Percentiles rank a stretch among this genome's conserved stretches.
These are phyloP conservation scores for Aspergillus quadricinctus DNA, from an alignment of 2,329 filamentous ascomycete species.

Conservation along the genomic window DNA sequence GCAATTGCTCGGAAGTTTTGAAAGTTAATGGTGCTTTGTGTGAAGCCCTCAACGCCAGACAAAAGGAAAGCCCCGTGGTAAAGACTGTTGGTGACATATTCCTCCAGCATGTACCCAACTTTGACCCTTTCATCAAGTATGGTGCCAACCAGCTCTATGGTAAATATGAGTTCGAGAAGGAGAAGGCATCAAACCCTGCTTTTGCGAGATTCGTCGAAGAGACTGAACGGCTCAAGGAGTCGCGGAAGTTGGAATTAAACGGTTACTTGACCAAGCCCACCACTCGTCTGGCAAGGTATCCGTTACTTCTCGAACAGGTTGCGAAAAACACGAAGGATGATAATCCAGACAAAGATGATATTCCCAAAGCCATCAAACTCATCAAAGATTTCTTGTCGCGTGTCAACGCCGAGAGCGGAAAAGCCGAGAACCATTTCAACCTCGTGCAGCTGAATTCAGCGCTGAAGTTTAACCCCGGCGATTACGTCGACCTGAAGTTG, in stretches of 20 bases:
- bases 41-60: slow-evolving; percentile 79
- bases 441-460: slow-evolving; percentile 86
- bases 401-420: slow-evolving; percentile 93
- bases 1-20: slow-evolving; percentile 92
- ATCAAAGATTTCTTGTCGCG: slow-evolving; percentile 83
- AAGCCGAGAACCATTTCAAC: slow-evolving; percentile 97
- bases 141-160: slow-evolving; percentile 93
- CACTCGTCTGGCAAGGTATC: slow-evolving; percentile 89
- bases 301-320: slow-evolving; percentile 84
- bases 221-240: slow-evolving; percentile 92
- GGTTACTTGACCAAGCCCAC: slow-evolving; percentile 98
- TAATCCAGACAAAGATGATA: slow-evolving; percentile 84
- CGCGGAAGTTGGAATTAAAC: slow-evolving; percentile 91
- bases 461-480: slow-evolving; percentile 82
- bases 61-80: slow-evolving; percentile 87
- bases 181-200: slow-evolving; percentile 76
- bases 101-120: slow-evolving; percentile 82
- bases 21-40: slow-evolving; percentile 85
- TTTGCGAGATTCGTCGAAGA: slow-evolving; percentile 94
- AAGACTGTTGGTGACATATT: slow-evolving; percentile 91
- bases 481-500: slow-evolving; percentile 88
- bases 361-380: slow-evolving; percentile 80
- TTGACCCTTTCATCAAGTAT: slow-evolving; percentile 94
- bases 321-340: slow-evolving; percentile 86
- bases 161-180: slow-evolving; percentile 97